A percentile compares a stretch with the other conserved stretches of the same genome.
phyloP scores from a whole-genome alignment of 192 early-diverging fungal genomes.

The Coemansia sp. region DNA sequence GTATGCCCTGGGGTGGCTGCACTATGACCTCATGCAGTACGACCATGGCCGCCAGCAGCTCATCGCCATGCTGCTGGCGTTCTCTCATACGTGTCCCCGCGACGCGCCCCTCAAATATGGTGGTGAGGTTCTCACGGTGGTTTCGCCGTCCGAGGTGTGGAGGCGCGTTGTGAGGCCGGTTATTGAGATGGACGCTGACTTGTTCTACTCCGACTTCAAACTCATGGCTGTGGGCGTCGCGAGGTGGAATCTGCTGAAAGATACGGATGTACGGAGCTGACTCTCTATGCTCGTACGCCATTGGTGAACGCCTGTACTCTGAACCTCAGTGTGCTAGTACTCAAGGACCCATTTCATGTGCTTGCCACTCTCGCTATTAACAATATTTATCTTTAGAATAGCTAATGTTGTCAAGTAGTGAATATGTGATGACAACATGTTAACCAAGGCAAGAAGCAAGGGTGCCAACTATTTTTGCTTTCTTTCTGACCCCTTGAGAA shows the following conservation, averaged over 20 bases:
- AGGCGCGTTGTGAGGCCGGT: constrained; percentile 27
- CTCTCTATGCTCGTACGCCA: too few relatives aligned
- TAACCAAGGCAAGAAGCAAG: too few relatives aligned
- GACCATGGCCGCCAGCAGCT: constrained; percentile 32
- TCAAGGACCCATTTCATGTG: too few relatives aligned
- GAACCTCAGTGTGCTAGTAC: background rate
- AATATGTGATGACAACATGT: too few relatives aligned
- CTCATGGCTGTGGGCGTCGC: constrained; percentile 34
- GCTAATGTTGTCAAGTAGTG: too few relatives aligned
- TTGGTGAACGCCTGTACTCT: background rate
- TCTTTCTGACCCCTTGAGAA: too few relatives aligned
- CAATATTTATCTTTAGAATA: too few relatives aligned
- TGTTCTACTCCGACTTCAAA: constrained; percentile 47
- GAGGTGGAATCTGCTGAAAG: constrained; percentile 10
- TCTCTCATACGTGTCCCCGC: constrained; percentile 28
- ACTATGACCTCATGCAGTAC: constrained; percentile 34
- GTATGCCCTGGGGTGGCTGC: constrained; percentile 34
- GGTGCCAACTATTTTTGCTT: too few relatives aligned
- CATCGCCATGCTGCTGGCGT: constrained; percentile 22
- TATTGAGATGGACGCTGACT: constrained; percentile 17
- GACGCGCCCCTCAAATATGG: constrained; percentile 5
- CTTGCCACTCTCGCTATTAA: too few relatives aligned
- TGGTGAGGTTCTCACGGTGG: background rate
- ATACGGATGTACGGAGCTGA: too few relatives aligned
- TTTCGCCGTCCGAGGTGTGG: constrained; percentile 34